These are phyloP conservation scores for Scheffersomyces cryptocercus DNA, from an alignment of 1,139 yeast species.

Conservation along the genomic window DNA sequence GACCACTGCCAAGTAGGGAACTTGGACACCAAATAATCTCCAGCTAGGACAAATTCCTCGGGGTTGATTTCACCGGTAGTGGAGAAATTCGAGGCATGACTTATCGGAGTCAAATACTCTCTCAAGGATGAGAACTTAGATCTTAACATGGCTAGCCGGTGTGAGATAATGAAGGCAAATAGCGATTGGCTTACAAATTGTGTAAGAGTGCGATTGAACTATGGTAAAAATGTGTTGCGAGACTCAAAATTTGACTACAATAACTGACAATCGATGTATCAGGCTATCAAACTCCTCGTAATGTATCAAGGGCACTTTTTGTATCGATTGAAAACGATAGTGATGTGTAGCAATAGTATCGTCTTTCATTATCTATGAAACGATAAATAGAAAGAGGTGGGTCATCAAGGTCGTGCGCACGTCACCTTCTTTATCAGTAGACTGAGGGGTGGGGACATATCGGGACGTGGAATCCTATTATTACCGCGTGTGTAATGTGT, in stretches of 20 bases:
- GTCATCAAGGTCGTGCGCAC: no score
- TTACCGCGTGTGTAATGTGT: no score
- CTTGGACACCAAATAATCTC: conserved; percentile 86
- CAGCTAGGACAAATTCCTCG: conserved; percentile 87
- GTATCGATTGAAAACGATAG: no score
- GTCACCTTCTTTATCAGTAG: no score
- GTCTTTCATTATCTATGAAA: no score
- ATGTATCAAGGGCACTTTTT: no score
- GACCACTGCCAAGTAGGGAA: conserved; percentile 99
- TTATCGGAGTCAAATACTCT: conserved; percentile 90
- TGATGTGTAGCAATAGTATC: no score
- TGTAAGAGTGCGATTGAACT: background rate
- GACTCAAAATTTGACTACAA: background rate
- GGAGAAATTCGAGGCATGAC: conserved; percentile 77
- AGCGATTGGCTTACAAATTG: background rate
- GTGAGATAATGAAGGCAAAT: background rate
- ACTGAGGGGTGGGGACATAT: no score
- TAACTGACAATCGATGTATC: background rate
- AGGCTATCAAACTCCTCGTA: background rate
- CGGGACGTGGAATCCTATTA: no score
- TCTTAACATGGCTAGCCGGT: conserved; percentile 41
- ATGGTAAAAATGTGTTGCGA: background rate
- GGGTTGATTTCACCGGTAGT: conserved; percentile 92
- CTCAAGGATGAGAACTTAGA: conserved; percentile 83
- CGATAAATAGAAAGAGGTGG: no score